Evolutionary conservation across 2,329 filamentous ascomycete genomes (phyloP).

Genomic region (Ophiostoma piceae): DNA sequence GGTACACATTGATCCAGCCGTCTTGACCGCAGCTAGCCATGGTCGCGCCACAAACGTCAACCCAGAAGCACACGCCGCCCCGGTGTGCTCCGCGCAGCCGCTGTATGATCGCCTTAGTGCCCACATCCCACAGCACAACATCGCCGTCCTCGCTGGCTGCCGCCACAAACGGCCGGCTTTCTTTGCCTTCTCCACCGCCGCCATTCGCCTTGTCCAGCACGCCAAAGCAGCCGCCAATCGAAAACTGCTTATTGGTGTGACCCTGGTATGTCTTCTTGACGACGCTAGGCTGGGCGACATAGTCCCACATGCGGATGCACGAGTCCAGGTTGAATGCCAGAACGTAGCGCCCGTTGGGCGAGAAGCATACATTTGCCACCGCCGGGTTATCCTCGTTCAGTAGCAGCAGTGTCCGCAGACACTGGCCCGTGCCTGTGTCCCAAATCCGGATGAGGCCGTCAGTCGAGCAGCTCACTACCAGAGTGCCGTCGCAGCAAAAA

Average conservation of each 20-base stretch:
- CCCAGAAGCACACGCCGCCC: conserved; percentile 59
- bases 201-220: conserved; percentile 34
- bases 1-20: conserved; percentile 47
- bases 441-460: conserved; percentile 91
- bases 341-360: conserved; percentile 88
- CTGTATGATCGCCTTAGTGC: conserved; percentile 77
- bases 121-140: conserved; percentile 85
- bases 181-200: conserved; percentile 7
- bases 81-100: conserved; percentile 49
- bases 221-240: conserved; percentile 79
- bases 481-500: conserved; percentile 84
- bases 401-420: conserved; percentile 86
- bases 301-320: conserved; percentile 90
- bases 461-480: conserved; percentile 85
- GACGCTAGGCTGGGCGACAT: conserved; percentile 65
- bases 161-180: conserved; percentile 55
- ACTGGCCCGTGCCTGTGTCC: conserved; percentile 94
- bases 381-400: conserved; percentile 94
- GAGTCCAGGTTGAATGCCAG: conserved; percentile 88
- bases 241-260: conserved; percentile 77
- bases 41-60: conserved; percentile 52
- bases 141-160: conserved; percentile 84
- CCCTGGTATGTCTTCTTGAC: conserved; percentile 98
- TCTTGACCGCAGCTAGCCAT: conserved; percentile 57
- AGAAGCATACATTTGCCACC: conserved; percentile 84